Evolutionary conservation across 305 asterid species (phyloP), one percentile per base, ranked within the genome.

Genomic region (Rubia balearica): DNA sequence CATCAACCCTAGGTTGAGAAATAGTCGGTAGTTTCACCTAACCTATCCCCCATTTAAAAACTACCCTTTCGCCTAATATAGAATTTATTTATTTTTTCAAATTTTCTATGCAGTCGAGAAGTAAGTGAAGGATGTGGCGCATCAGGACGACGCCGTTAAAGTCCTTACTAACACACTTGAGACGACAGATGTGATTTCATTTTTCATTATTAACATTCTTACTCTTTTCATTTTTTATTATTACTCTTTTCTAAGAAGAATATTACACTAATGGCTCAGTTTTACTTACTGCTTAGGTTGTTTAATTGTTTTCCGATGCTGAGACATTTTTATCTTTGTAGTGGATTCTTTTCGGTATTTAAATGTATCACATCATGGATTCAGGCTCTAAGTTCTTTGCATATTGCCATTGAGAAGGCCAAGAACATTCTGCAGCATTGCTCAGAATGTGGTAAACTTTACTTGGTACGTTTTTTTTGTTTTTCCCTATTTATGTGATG

Each of bases 1-100:
- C 84, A 78, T 69, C 99, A 94, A 81, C 97, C 83, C 65, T 94
- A 97, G 99, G 97, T 94, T 61, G 99, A 94, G 78, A 94, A 94
- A 91, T 94, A 94, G 98, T 93, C 86, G 1, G 38, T 8, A 12
- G 10, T 49, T 62, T 19, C 53, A 38, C 46, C 17, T 38, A 21
- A 41, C 9, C 41, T 59, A n/a, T 53, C 49, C 8, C 24, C 24
- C 46, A 8, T 22, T 22, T 16, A 55, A 1, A 24, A n/a, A 10
- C 53, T 21, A 33, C 38, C 49, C 24, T 48, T 68, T 59, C 21
- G 12, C 46, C 11, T 63, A 1, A 14, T n/a, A 14, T 30, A 9
- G 1, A 36, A 22, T 8, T 8, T 1, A 56, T 6, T 3, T 45
- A 45, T 27, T 60, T 33, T 55, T 71, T 11, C 8, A 16, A 17